Conservation (phyloP, 23 red algal species). For the Gracilaria gracilis region DNA sequence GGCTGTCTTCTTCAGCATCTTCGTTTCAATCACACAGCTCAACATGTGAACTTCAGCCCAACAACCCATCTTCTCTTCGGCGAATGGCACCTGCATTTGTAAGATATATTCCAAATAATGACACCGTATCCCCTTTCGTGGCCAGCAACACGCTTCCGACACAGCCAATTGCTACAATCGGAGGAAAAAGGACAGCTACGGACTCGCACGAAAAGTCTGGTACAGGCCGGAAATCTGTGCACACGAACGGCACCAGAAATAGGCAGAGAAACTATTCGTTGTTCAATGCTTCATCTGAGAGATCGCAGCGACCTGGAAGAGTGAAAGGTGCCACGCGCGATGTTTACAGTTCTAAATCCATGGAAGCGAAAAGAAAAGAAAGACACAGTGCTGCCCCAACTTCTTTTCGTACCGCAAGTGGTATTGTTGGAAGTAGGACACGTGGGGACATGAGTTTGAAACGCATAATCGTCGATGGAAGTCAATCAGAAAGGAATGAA, state of each 20-base stretch:
- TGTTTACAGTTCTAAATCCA: neutral
- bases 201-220: neutral
- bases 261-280: neutral
- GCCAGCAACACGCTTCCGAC: neutral
- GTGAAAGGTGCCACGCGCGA: neutral
- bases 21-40: constrained; percentile 23
- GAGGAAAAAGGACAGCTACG: neutral
- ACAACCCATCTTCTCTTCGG: neutral
- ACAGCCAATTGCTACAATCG: neutral
- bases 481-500: neutral
- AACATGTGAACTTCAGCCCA: neutral
- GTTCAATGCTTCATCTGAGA: neutral
- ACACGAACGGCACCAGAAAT: neutral
- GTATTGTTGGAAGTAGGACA: neutral
- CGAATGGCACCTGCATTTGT: neutral
- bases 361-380: neutral
- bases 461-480: constrained; percentile 8
- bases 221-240: neutral
- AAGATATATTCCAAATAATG: neutral
- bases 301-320: neutral
- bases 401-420: neutral
- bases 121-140: neutral
- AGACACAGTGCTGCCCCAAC: neutral
- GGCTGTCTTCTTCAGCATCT: constrained; percentile 7
- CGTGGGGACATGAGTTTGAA: neutral